phyloP scores from a whole-genome alignment of 2,329 filamentous ascomycete genomes.

The Acrocalymma vagum region DNA sequence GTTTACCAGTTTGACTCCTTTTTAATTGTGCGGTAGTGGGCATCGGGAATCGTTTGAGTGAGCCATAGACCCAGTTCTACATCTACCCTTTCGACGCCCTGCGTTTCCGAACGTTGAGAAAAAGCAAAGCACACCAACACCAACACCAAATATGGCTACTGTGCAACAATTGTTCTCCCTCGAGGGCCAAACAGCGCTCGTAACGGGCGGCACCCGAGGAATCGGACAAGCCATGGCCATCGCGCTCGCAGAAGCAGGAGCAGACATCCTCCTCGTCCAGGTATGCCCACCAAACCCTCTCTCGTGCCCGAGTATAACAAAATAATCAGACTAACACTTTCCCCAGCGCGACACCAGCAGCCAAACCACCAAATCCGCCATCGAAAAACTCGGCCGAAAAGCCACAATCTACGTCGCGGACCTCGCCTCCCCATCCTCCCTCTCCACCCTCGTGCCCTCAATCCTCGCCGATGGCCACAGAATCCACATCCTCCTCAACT shows the following conservation, averaged over 20 bases:
- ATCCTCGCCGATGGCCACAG: conserved; percentile 69
- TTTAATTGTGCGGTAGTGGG: too few relatives aligned
- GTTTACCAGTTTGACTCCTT: too few relatives aligned
- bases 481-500: conserved; percentile 84
- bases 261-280: conserved; percentile 60
- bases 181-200: conserved; percentile 58
- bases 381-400: conserved; percentile 72
- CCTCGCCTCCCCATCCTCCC: conserved; percentile 67
- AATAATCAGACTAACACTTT: conserved; percentile 9
- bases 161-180: conserved; percentile 57
- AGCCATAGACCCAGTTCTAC: too few relatives aligned
- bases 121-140: too few relatives aligned
- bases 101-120: too few relatives aligned
- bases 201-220: conserved; percentile 60
- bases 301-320: background rate
- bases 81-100: too few relatives aligned
- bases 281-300: conserved; percentile 33
- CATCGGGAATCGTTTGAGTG: too few relatives aligned
- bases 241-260: conserved; percentile 60
- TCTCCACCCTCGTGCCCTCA: conserved; percentile 67
- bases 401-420: conserved; percentile 75
- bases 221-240: conserved; percentile 62
- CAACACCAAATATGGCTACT: conserved; percentile 31
- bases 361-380: conserved; percentile 65
- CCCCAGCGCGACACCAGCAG: conserved; percentile 64